Base-by-base conservation (phyloP, 768 basidiomycete genomes). In the Cystofilobasidium ferigula region DNA sequence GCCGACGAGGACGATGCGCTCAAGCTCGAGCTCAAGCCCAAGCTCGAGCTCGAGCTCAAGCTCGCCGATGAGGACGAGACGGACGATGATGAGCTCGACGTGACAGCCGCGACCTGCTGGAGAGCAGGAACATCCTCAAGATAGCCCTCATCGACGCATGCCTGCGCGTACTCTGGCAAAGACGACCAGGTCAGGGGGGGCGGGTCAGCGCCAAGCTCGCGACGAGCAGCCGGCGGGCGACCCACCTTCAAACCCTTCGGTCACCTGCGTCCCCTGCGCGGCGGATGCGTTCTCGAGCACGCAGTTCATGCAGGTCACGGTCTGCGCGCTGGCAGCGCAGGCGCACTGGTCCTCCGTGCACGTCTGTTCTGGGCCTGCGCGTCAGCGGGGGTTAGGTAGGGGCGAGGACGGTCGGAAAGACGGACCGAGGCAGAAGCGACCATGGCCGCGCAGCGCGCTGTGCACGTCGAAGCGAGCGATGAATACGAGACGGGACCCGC, bases 251-350 rank as follows among this genome's bases (percentile, higher is more conserved):
- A 64, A 64, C 9, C 63, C 63, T 16, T 40, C 42, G 32, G 56
- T 1, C 13, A 64, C 57, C 32, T 43, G 18, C 10, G 57, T 24
- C 26, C 54, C 57, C 38, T 59, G 57, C 32, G 57, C 57, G 8
- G 63, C 35, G 6, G 40, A 40, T 20, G 48, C 42, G 36, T 26
- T 48, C 42, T 13, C 51, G 42, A 64, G 34, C 43, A 58, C 22
- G 36, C 63, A 64, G 43, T 64, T 64, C 63, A 64, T 64, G 57
- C 63, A 64, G 0, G 63, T 64, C 1, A 59, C 57, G 6, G 63
- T 64, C 56, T 45, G 43, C 18, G 57, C 32, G 2, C 57, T 59
- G 9, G 63, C 63, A n/a, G 63, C 63, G 26, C 63, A 64, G 1
- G 63, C 42, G 34, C 63, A 64, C n/a, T 13, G 18, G 38, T 64